phyloP scores from a whole-genome alignment of 2,329 filamentous ascomycete species.

The Verticillium zaregamsianum region DNA sequence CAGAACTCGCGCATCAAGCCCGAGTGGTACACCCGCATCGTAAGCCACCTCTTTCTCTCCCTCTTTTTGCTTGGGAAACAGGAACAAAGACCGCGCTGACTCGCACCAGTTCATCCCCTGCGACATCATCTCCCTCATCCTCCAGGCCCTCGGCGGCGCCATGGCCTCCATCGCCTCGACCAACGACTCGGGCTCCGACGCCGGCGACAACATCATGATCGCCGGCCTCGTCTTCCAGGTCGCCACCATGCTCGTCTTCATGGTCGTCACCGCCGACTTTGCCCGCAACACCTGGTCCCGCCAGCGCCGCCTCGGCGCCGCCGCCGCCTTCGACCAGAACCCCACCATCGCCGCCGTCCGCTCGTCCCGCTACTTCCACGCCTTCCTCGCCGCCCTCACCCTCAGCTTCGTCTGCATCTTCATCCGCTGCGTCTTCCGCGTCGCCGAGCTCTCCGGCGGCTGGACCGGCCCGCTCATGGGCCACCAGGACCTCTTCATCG shows the following conservation, averaged over 20 bases:
- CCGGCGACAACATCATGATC: slow-evolving; percentile 61
- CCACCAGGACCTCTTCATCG: slow-evolving; percentile 52
- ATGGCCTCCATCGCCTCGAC: slow-evolving; percentile 40
- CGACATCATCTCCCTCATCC: slow-evolving; percentile 55
- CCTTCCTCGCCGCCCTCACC: slow-evolving; percentile 50
- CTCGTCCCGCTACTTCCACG: slow-evolving; percentile 39
- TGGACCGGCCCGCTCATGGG: slow-evolving; percentile 57
- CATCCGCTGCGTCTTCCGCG: slow-evolving; percentile 60
- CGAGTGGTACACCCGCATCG: slow-evolving; percentile 43
- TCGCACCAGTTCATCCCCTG: slow-evolving; percentile 53
- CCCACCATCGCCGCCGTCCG: slow-evolving; percentile 31
- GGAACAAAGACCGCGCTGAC: neutral
- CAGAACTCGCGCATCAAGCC: slow-evolving; percentile 45
- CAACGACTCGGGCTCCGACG: slow-evolving; percentile 25
- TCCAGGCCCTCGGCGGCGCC: slow-evolving; percentile 58
- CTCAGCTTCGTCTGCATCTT: slow-evolving; percentile 61
- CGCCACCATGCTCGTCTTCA: slow-evolving; percentile 51
- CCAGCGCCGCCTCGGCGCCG: slow-evolving; percentile 25
- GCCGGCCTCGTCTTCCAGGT: slow-evolving; percentile 61
- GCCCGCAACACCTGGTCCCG: slow-evolving; percentile 33
- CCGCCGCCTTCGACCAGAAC: slow-evolving; percentile 32
- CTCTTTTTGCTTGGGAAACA: neutral
- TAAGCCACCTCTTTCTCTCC: slow-evolving; percentile 19
- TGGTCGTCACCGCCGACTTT: slow-evolving; percentile 45
- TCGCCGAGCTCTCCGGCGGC: slow-evolving; percentile 58